Base-by-base conservation (phyloP, 2,329 filamentous ascomycete genomes). In the Monilinia polystroma region DNA sequence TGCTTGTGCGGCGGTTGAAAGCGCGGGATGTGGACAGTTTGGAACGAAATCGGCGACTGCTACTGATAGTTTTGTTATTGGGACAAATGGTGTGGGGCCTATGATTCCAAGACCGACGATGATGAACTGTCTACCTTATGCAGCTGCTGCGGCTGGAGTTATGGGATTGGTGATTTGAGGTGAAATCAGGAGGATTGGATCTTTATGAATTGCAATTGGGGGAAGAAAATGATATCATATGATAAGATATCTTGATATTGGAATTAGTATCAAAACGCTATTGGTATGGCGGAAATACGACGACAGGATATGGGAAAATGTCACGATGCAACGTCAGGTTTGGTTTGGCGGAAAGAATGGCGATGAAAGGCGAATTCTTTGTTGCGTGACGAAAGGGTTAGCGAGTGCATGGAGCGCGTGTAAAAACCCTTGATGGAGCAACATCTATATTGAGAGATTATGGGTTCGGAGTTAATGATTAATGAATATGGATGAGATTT, bases 1-100 rank as follows among this genome's bases (percentile, higher is more conserved):
- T 64, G 85, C 83, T 29, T 87, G 85, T 71, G 78, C 79, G 55
- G 71, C 68, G 14, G 71, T 75, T 41, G 66, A 66, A 49, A 73
- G 69, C 32, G 68, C 47, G 3, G 71, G 73, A 47, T 77, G 75
- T 70, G 71, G 70, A 23, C 68, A 72, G 56, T 76, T 72, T 70
- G 75, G 71, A 8, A 70, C 69, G 4, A 66, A 51, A 0, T 64
- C 67, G 2, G 68, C 62, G 32, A 66, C 56, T 10, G 32, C 32
- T 26, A 43, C 35, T 32, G 51, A 18, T 23, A 20, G 35, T 11
- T 65, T 65, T 29, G 45, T 66, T 12, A 54, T 62, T 10, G 64
- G 64, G 6, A 66, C 64, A 1, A 66, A 66, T 14, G 64, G 55
- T 32, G 64, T 23, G 1, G 64, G 52, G 4, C 29, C 58, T 20